These are phyloP conservation scores for Ichthyophthirius multifiliis DNA, from an alignment of 169 alveolate species.

Conservation along the genomic window DNA sequence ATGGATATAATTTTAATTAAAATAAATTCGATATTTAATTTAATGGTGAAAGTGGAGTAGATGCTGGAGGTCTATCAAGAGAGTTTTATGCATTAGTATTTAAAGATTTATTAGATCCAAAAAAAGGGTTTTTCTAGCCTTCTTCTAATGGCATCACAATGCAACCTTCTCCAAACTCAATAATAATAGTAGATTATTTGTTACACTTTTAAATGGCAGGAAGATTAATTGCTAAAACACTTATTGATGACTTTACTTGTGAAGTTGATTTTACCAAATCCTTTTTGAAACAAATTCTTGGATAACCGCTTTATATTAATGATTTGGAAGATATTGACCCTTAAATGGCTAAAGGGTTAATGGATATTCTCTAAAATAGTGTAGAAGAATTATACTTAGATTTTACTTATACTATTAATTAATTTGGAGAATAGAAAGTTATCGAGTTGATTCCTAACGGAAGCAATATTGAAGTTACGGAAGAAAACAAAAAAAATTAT, in stretches of 20 bases:
- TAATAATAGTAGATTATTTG: constrained; percentile 94
- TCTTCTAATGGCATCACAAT: constrained; percentile 86
- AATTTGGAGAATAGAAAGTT: constrained; percentile 57
- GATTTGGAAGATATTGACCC: constrained; percentile 82
- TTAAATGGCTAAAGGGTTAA: constrained; percentile 54
- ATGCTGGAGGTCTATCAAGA: constrained; percentile 99
- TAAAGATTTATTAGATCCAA: constrained; percentile 97
- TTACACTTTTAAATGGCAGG: constrained; percentile 98
- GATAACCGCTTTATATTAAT: constrained; percentile 72
- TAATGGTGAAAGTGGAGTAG: constrained; percentile 97
- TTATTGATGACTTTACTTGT: constrained; percentile 93
- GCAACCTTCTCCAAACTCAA: constrained; percentile 95
- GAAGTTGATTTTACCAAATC: constrained; percentile 98
- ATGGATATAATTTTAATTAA: no score
- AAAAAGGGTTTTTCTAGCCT: constrained; percentile 91
- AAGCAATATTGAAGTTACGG: constrained; percentile 63
- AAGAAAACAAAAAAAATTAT: constrained; percentile 66
- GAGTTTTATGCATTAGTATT: constrained; percentile 97
- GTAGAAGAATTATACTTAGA: constrained; percentile 36
- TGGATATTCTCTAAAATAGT: constrained; percentile 69
- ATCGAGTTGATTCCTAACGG: constrained; percentile 69
- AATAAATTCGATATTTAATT: constrained; percentile 71
- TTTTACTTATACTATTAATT: constrained; percentile 48
- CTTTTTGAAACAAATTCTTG: constrained; percentile 96
- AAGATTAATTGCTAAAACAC: constrained; percentile 96